Base-by-base conservation (phyloP, 2,329 filamentous ascomycete species). In the Lachnellula occidentalis region DNA sequence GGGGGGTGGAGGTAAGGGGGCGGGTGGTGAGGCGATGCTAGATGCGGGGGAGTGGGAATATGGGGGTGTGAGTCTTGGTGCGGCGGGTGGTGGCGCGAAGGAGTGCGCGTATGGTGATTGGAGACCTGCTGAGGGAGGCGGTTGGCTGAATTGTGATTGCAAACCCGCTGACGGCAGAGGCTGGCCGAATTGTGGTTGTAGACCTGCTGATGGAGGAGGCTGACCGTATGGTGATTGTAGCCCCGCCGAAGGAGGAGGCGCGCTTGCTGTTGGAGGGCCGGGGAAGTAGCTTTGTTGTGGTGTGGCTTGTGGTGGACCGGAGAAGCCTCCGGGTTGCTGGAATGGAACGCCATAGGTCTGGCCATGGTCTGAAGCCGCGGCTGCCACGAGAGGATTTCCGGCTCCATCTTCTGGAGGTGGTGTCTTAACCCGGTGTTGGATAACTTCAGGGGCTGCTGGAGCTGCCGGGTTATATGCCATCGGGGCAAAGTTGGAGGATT, bases 381-480 rank as follows among this genome's bases (percentile, higher is more conserved):
- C 81, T 48, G 80, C 78, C 4, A 78, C 77, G 21, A 86, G 70
- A 3, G 82, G 82, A 61, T 83, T 80, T 2, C 76, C 72, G 12
- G 76, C 80, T 39, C 77, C 82, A 63, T 91, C 88, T 34, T 85
- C 80, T 3, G 86, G 86, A 4, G 88, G 81, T 1, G 88, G 88
- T 0, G 88, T 92, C 77, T 91, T 91, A 70, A 92, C 88, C 47
- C 88, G 79, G 68, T 88, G 82, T 19, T 79, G 76, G 50, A 91
- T 83, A 21, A 80, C 76, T 67, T 91, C 88, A 1, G 87, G 86
- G 0, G 86, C 86, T 0, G 86, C 78, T 4, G 88, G 88, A 1
- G 88, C 87, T 0, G 88, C 88, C 3, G 88, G 88, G 66, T 92
- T 92, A 67, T 92, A 92, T 2, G 86, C 81, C 73, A 89, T 83